Evolutionary conservation across 257 asterid species (phyloP), one percentile per base, ranked within the genome.

Genomic region (Catharanthus roseus): DNA sequence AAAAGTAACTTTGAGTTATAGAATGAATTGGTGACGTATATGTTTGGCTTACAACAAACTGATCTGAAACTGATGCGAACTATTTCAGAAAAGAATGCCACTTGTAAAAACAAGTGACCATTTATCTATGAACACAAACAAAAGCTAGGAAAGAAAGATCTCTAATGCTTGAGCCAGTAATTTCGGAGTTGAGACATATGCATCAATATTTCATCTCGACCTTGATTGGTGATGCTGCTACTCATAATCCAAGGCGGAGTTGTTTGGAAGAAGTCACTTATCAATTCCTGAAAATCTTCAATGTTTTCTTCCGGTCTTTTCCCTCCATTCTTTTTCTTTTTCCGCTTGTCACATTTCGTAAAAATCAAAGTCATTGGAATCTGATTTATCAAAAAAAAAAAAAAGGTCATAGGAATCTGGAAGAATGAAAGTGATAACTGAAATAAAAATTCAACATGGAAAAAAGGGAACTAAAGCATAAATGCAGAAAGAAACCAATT

Each of bases 241-340:
- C 97, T 95, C 97, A 89, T 91, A 41, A 95, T 91, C 97, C 99
- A 95, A 70, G 99, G 99, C 7, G 99, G 97, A 4, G 90, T 72
- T 1, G 92, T 82, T 77, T 85, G 82, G 85, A 95, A 95, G 82
- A 80, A 88, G 66, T 76, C 81, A 0, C 89, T 84, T 64, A 91
- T 89, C 72, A 90, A 56, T 39, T 77, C 85, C 77, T 74, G 96
- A 82, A 95, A 95, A 69, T 82, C 88, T 47, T 82, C 82, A 67
- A 89, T 86, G 33, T 95, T 95, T 74, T 95, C 97, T 80, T 91
- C 99, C 0, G 96, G 89, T 50, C 93, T 83, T 78, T 85, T 91
- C 24, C 97, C 99, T 62, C 99, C 97, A 21, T 86, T 91, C 88
- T 85, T 91, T 72, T 80, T 89, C 97, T 88, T 95, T 53, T 91